These are phyloP conservation scores for Fusarium gaditjirri DNA, from an alignment of 2,329 filamentous ascomycete species.

Conservation along the genomic window DNA sequence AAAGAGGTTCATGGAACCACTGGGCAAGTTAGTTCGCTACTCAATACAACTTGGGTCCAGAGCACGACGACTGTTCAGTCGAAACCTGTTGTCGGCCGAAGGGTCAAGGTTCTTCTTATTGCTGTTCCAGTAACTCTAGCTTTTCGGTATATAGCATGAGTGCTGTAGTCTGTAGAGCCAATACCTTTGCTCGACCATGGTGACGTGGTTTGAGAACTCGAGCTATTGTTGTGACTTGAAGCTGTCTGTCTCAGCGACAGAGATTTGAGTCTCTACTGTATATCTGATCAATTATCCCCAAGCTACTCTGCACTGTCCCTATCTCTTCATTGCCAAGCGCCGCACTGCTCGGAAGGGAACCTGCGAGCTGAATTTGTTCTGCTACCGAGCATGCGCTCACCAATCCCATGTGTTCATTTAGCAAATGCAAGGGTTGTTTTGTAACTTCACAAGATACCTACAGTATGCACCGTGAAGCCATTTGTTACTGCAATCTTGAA, in stretches of 20 bases:
- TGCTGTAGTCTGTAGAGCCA: not conserved
- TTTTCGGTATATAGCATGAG: not conserved
- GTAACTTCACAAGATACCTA: no score
- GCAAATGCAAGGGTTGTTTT: no score
- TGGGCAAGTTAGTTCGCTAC: not conserved
- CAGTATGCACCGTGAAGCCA: no score
- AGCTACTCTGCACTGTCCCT: not conserved
- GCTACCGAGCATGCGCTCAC: not conserved
- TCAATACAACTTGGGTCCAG: not conserved
- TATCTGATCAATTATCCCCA: not conserved
- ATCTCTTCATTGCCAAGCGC: rapidly evolving
- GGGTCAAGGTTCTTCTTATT: not conserved
- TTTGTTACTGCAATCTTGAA: no score
- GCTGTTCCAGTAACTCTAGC: not conserved
- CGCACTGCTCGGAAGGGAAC: not conserved
- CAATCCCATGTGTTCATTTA: rapidly evolving
- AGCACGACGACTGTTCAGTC: not conserved
- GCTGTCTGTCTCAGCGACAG: rapidly evolving
- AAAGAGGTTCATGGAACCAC: not conserved
- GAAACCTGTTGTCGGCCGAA: not conserved
- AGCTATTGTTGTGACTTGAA: not conserved
- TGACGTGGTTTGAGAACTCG: not conserved
- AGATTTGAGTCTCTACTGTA: not conserved
- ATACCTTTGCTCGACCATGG: not conserved
- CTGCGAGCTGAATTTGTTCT: rapidly evolving